A percentile compares a stretch with the other conserved stretches of the same genome.
Evolutionary conservation across 768 basidiomycete species (phyloP).

Genomic region (Termitomyces sp.): DNA sequence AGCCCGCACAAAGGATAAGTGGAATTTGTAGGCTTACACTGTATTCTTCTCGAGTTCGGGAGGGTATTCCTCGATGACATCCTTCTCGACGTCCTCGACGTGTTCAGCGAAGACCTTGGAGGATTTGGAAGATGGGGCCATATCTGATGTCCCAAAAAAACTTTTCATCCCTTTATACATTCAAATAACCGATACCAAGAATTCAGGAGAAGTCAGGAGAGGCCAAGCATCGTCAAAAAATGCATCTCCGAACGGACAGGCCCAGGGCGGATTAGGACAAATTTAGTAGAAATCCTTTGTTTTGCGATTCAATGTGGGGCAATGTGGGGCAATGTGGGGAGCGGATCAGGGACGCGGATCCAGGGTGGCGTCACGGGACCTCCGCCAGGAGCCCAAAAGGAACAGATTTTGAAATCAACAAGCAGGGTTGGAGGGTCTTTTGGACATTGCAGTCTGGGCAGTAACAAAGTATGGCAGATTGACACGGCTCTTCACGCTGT

Average conservation of each 20-base stretch:
- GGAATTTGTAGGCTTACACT: background rate
- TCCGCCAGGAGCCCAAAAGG: background rate
- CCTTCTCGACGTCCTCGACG: background rate
- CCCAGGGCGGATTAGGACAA: background rate
- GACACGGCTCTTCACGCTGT: background rate
- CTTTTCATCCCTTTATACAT: background rate
- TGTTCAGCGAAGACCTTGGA: background rate
- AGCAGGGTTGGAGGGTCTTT: background rate
- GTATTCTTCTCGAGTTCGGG: background rate
- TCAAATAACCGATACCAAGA: background rate
- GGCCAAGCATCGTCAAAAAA: background rate
- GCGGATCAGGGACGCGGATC: background rate
- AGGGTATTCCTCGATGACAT: background rate
- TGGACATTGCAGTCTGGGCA: background rate
- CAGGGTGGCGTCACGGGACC: background rate
- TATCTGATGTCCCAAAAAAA: background rate
- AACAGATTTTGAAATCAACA: background rate
- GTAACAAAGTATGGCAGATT: background rate
- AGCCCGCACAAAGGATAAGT: background rate
- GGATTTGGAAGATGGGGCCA: background rate
- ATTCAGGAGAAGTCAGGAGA: background rate
- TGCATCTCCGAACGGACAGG: background rate
- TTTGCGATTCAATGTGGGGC: background rate
- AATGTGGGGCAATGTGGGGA: background rate
- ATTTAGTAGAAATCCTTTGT: background rate